Percentiles rank a stretch among this genome's conserved stretches.
Conservation (phyloP, 1,139 yeast species). For the Pichia sp. region DNA sequence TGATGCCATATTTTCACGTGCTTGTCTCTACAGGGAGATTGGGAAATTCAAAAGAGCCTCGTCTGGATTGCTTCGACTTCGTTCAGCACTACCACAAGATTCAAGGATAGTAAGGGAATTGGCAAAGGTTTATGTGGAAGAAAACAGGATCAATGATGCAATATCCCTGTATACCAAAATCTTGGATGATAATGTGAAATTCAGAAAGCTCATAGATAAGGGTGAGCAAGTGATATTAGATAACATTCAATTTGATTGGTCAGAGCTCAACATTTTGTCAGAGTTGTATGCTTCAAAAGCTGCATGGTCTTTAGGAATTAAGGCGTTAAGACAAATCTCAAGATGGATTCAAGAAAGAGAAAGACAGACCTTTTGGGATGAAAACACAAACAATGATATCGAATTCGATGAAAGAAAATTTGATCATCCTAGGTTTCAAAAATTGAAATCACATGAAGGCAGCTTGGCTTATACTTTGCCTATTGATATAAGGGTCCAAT, state of each 20-base stretch:
- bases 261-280: conserved; percentile 76
- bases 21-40: conserved; percentile 60
- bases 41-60: conserved; percentile 69
- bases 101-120: conserved; percentile 61
- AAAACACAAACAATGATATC: conserved; percentile 55
- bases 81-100: conserved; percentile 57
- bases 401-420: conserved; percentile 76
- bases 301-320: conserved; percentile 61
- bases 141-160: conserved; percentile 76
- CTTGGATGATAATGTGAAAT: conserved; percentile 51
- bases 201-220: conserved; percentile 22
- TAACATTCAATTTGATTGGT: conserved; percentile 63
- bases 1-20: conserved; percentile 54
- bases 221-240: conserved; percentile 27
- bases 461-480: conserved; percentile 55
- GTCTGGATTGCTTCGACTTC: conserved; percentile 65
- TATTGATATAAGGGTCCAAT: conserved; percentile 77
- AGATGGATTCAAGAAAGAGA: conserved; percentile 79
- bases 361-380: conserved; percentile 82
- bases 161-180: conserved; percentile 68
- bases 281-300: conserved; percentile 71
- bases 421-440: conserved; percentile 39
- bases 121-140: conserved; percentile 73
- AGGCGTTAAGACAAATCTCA: conserved; percentile 62
- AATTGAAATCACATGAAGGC: conserved; percentile 37